Percentiles rank a stretch among this genome's conserved stretches.
Conservation (phyloP, 108 stramenopile genomes). For the Nannochloropsis gaditana region DNA sequence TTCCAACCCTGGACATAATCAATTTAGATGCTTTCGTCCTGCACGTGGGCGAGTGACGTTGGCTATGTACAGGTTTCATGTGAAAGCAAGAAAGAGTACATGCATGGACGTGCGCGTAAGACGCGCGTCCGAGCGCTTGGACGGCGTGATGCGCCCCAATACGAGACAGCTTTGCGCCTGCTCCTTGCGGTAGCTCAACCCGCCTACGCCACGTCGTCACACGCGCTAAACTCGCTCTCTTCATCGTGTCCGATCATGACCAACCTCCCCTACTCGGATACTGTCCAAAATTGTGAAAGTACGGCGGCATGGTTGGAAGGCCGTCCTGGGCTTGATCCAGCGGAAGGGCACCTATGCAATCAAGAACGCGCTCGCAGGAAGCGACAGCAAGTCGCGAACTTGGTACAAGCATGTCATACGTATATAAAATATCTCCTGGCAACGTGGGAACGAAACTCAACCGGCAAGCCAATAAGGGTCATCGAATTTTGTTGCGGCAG, state of each 20-base stretch:
- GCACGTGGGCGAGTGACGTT: neutral
- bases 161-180: neutral
- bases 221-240: too few relatives aligned
- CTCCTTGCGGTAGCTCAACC: neutral
- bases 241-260: too few relatives aligned
- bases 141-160: neutral
- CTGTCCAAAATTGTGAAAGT: too few relatives aligned
- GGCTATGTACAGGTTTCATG: too few relatives aligned
- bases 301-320: neutral
- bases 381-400: neutral
- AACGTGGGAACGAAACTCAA: too few relatives aligned
- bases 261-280: too few relatives aligned
- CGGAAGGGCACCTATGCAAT: neutral
- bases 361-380: neutral
- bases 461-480: neutral
- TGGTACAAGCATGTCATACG: neutral
- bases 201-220: neutral
- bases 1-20: too few relatives aligned
- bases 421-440: neutral
- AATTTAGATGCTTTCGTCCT: neutral
- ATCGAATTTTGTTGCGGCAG: conserved; percentile 13
- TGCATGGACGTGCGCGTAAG: neutral
- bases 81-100: too few relatives aligned
- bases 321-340: neutral
- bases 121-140: neutral